phyloP scores from a whole-genome alignment of 306 rosid species.

The Dryas octopetala region DNA sequence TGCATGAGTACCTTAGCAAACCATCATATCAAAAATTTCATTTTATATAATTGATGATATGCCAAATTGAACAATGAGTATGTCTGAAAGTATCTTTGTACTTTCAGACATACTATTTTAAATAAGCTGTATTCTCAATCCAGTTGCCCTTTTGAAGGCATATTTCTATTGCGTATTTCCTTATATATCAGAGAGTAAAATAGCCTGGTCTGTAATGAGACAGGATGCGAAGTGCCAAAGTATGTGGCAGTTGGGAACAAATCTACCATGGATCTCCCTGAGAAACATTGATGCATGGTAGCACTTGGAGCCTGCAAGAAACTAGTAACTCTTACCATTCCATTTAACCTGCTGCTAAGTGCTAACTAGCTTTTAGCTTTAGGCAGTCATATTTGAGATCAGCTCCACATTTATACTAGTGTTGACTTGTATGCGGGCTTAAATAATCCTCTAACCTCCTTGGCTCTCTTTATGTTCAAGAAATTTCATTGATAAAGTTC shows the following conservation, averaged over 20 bases:
- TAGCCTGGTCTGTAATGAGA: not conserved
- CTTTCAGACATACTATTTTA: not conserved
- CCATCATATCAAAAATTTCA: not conserved
- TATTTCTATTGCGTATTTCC: not conserved
- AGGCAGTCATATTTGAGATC: not conserved
- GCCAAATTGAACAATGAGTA: not conserved
- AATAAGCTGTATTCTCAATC: not conserved
- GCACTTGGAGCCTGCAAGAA: constrained; percentile 2
- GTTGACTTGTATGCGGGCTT: not conserved
- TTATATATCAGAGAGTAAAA: not conserved
- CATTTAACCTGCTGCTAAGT: not conserved
- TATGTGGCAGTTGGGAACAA: constrained; percentile 1
- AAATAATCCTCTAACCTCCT: not conserved
- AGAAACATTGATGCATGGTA: constrained; percentile 2
- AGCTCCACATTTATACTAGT: not conserved
- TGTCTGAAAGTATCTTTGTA: not conserved
- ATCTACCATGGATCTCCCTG: constrained; percentile 4
- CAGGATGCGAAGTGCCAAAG: not conserved
- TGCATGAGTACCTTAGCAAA: not conserved
- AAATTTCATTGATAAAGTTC: not conserved
- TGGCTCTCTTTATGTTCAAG: not conserved
- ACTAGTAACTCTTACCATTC: not conserved
- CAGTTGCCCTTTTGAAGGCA: not conserved
- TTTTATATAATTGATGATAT: not conserved
- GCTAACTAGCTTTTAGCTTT: not conserved